Base-by-base conservation (phyloP, 148 eudicot genomes). In the Polygonum maritimum region DNA sequence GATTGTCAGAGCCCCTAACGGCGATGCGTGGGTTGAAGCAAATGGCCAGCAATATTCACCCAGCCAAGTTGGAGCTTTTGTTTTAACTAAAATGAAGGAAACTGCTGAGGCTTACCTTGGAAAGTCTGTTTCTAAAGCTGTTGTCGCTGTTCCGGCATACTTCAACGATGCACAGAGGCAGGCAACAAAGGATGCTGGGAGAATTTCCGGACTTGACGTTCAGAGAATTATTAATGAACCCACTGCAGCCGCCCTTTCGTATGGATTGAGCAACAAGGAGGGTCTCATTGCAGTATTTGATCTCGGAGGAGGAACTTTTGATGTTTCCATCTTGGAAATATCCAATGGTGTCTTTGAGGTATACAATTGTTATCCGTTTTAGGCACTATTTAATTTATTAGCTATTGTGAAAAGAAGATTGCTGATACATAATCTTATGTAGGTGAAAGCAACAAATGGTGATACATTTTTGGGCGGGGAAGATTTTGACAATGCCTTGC, bases 301-400 rank as follows among this genome's bases (percentile, higher is more conserved):
- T 76, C 88, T 88, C 78, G 92, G 92, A 16, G 92, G 92, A 84
- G 92, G 92, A 52, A 88, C 92, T 9, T 88, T 88, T 77, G 92
- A 88, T 88, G 83, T 88, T 44, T 88, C 92, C 75, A 86, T 88
- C 49, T 71, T 88, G 45, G 92, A 88, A 86, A 88, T 88, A 11
- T 86, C 88, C 36, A 82, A 80, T 82, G 92, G 92, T 7, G 51
- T 74, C 2, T 78, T 72, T 72, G 75, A 72, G 75, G 75, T 72
- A 45, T 44, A 44, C 21, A 40, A 10, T 1, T n/a, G 1, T 15
- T 19, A 7, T 19, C 12, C n/a, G 2, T 72, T 72, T 21, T 26
- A 72, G 54, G 33, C 45, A 19, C 16, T 72, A n/a, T n/a, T n/a
- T n/a, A n/a, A 44, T 22, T n/a, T 44, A 9, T 2, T 21, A 48